Conservation (phyloP, 176 grass and related monocot genomes). For the Oryza officinalis region DNA sequence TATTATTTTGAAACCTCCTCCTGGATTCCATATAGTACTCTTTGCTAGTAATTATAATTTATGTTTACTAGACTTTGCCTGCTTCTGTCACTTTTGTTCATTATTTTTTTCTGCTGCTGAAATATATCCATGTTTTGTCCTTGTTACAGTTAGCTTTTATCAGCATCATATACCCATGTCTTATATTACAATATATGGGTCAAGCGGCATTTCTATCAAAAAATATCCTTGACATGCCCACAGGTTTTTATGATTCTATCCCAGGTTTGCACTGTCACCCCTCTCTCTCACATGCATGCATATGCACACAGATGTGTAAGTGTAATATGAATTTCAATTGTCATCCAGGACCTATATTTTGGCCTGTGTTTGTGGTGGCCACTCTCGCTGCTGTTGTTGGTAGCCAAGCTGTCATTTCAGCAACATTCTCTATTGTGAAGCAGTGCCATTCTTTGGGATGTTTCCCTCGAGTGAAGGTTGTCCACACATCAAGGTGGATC, state of each 20-base stretch:
- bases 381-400: constrained; percentile 95
- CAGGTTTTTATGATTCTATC: constrained; percentile 85
- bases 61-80: constrained; percentile 22
- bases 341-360: constrained; percentile 74
- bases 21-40: constrained; percentile 21
- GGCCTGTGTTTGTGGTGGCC: constrained; percentile 89
- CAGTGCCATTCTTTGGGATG: constrained; percentile 97
- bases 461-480: constrained; percentile 92
- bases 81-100: constrained; percentile 6
- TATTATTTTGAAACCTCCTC: not conserved
- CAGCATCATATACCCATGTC: constrained; percentile 79
- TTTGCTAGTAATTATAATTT: constrained; percentile 11
- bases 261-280: constrained; percentile 54
- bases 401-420: constrained; percentile 95
- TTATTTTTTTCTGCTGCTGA: constrained; percentile 19
- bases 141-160: constrained; percentile 85
- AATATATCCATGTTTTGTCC: constrained; percentile 12
- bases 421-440: constrained; percentile 98
- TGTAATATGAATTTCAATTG: constrained; percentile 30
- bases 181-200: constrained; percentile 97
- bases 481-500: constrained; percentile 98
- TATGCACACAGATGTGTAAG: not conserved
- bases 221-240: constrained; percentile 52
- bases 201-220: constrained; percentile 97
- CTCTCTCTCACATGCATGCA: not conserved